Conservation (phyloP, 2,329 filamentous ascomycete species). For the Colletotrichum musicola region DNA sequence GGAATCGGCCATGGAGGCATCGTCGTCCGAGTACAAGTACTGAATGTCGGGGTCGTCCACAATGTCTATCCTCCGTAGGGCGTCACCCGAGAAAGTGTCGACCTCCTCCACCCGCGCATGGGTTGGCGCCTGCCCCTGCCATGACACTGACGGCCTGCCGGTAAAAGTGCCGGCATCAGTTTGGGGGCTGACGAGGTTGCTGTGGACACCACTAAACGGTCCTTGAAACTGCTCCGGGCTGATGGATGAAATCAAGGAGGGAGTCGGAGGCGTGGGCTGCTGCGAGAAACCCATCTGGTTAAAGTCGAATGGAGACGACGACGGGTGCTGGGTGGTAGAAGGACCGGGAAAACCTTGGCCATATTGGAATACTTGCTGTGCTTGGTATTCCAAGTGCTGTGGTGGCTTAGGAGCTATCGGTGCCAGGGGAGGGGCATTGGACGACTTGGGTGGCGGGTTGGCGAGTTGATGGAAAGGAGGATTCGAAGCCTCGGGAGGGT, state of each 20-base stretch:
- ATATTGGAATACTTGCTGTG: slow-evolving; percentile 46
- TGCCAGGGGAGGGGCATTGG: slow-evolving; percentile 54
- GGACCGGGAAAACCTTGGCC: slow-evolving; percentile 46
- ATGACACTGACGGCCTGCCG: slow-evolving; percentile 5
- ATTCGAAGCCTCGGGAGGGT: slow-evolving; percentile 59
- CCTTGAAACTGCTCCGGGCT: slow-evolving; percentile 36
- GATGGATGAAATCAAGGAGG: slow-evolving; percentile 32
- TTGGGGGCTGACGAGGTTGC: slow-evolving; percentile 26
- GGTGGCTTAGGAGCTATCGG: slow-evolving; percentile 67
- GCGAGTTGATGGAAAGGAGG: slow-evolving; percentile 61
- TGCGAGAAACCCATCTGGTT: slow-evolving; percentile 42
- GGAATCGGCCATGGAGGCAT: slow-evolving; percentile 72
- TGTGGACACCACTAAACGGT: slow-evolving; percentile 20
- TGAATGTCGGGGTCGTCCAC: slow-evolving; percentile 43
- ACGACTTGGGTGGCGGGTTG: slow-evolving; percentile 54
- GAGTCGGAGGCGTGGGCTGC: slow-evolving; percentile 35
- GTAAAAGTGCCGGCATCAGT: slow-evolving; percentile 26
- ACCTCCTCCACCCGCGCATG: slow-evolving; percentile 14
- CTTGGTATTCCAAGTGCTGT: slow-evolving; percentile 50
- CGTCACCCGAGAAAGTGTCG: neutral
- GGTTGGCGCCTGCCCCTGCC: slow-evolving; percentile 4
- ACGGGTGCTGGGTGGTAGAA: slow-evolving; percentile 35
- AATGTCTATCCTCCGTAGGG: neutral
- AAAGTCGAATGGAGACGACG: slow-evolving; percentile 39
- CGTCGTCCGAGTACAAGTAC: slow-evolving; percentile 69